phyloP scores from a whole-genome alignment of 495 filamentous ascomycete genomes.

The Amniculicola lignicola region DNA sequence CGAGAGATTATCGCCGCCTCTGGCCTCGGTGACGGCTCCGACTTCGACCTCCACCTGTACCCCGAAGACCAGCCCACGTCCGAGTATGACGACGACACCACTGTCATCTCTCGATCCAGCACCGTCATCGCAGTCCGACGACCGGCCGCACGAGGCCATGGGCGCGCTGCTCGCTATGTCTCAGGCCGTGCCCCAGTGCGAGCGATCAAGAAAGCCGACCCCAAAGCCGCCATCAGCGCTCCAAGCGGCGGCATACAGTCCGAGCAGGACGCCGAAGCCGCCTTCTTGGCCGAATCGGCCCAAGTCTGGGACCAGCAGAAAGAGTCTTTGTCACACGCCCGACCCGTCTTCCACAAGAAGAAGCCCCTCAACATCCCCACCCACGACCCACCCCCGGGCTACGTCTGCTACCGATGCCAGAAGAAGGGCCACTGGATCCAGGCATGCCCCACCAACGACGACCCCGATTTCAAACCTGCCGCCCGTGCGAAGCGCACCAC shows the following conservation, averaged over 20 bases:
- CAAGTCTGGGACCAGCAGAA: slow-evolving; percentile 86
- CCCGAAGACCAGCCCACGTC: slow-evolving; percentile 64
- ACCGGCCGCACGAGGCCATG: slow-evolving; percentile 77
- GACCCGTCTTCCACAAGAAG: slow-evolving; percentile 56
- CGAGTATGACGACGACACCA: slow-evolving; percentile 98
- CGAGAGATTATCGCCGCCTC: slow-evolving; percentile 94
- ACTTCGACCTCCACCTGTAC: slow-evolving; percentile 93
- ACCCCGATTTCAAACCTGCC: slow-evolving; percentile 88
- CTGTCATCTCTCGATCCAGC: slow-evolving; percentile 88
- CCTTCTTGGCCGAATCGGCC: slow-evolving; percentile 78
- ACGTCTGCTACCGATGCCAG: slow-evolving; percentile 95
- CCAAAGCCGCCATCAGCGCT: slow-evolving; percentile 51
- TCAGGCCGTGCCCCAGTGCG: slow-evolving; percentile 93
- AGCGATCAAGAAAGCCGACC: slow-evolving; percentile 72
- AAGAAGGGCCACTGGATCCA: slow-evolving; percentile 99
- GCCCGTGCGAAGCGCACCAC: slow-evolving; percentile 92
- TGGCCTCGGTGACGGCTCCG: slow-evolving; percentile 89
- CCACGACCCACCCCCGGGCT: slow-evolving; percentile 85
- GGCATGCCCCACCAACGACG: slow-evolving; percentile 92
- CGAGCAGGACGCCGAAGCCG: slow-evolving; percentile 86
- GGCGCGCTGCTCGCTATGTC: slow-evolving; percentile 91
- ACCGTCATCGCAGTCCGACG: slow-evolving; percentile 87
- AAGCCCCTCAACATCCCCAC: slow-evolving; percentile 76
- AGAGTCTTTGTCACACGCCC: slow-evolving; percentile 80
- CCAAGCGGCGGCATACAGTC: slow-evolving; percentile 72